A percentile compares a stretch with the other conserved stretches of the same genome.
phyloP scores from a whole-genome alignment of 345 rosid species.

The Gossypium ekmanianum region DNA sequence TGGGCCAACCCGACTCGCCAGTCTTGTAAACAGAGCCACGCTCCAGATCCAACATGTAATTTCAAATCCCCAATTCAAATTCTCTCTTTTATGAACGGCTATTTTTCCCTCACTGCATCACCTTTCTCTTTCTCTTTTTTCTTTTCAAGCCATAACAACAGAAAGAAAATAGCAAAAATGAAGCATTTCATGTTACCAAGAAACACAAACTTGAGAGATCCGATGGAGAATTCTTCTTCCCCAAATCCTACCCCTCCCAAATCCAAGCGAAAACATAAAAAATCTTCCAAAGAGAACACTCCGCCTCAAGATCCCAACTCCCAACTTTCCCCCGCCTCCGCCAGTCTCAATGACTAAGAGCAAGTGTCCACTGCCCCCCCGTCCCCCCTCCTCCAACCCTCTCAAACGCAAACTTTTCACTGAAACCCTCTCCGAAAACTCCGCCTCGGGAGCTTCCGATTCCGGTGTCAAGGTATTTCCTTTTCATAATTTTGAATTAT shows the following conservation, averaged over 20 bases:
- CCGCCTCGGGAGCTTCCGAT: slow-evolving; percentile 37
- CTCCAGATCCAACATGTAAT: background rate
- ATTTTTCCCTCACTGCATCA: slow-evolving; percentile 19
- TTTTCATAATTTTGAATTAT: background rate
- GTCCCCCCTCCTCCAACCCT: slow-evolving; percentile 87
- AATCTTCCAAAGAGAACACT: slow-evolving; percentile 67
- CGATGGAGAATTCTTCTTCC: slow-evolving; percentile 29
- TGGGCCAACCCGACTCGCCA: background rate
- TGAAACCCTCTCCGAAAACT: slow-evolving; percentile 41
- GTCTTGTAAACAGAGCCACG: background rate
- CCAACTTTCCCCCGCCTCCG: slow-evolving; percentile 23
- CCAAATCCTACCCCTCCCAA: slow-evolving; percentile 45
- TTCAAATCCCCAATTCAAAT: slow-evolving; percentile 35
- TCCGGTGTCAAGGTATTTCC: slow-evolving; percentile 63
- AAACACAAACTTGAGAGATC: slow-evolving; percentile 53
- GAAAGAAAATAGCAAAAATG: slow-evolving; percentile 28
- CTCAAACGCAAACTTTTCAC: slow-evolving; percentile 77
- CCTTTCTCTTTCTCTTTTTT: slow-evolving; percentile 20
- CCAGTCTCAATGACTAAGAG: slow-evolving; percentile 39
- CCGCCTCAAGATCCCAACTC: slow-evolving; percentile 81
- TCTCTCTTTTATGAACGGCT: slow-evolving; percentile 52
- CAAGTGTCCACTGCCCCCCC: slow-evolving; percentile 74
- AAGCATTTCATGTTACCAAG: slow-evolving; percentile 78
- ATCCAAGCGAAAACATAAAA: slow-evolving; percentile 40
- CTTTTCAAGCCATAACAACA: background rate